Base-by-base conservation (phyloP, 2,329 filamentous ascomycete genomes). In the Aotearoamyces nothofagi region DNA sequence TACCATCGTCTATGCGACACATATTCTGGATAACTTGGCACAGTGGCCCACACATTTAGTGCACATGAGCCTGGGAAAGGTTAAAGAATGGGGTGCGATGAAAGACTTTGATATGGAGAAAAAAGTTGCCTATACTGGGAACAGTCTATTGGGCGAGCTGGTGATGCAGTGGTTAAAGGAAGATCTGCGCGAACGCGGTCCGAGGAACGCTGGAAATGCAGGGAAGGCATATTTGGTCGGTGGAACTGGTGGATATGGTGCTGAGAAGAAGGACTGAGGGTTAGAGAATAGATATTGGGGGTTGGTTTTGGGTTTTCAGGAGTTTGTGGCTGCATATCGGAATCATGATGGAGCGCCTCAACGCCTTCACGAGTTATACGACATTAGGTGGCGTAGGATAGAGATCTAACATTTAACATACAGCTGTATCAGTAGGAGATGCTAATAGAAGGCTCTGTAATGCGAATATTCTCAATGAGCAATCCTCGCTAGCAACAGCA, bases 1-100 rank as follows among this genome's bases (percentile, higher is more conserved):
- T 50, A 94, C 90, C 4, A 81, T 98, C 43, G 84, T 98, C 16
- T 98, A 98, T 51, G 90, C 90, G 5, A 98, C 90, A 9, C 90
- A 98, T 54, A 94, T 98, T 39, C 58, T 98, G 41, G 90, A 98
- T 50, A 94, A 96, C 51, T 60, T 98, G 28, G 84, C 84, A 1
- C 75, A 77, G 12, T 98, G 90, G 90, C 90, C 90, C 5, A 92
- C 81, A 1, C 86, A 98, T 55, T 62, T 98, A 20, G 86, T 92
- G 27, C 87, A 96, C 52, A 94, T 98, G 87, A 78, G 84, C 49
- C 53, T 93, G 26, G 90, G 90, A 15, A 71, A 66, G 37, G 78
- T 94, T 37, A 86, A 82, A 61, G 80, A 92, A 53, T 92, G 77
- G 75, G 87, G 84, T 2, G 57, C 60, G 19, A 71, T 87, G 24